Evolutionary conservation across 164 flowering plant genomes (phyloP).

Genomic region (Macadamia integrifolia): DNA sequence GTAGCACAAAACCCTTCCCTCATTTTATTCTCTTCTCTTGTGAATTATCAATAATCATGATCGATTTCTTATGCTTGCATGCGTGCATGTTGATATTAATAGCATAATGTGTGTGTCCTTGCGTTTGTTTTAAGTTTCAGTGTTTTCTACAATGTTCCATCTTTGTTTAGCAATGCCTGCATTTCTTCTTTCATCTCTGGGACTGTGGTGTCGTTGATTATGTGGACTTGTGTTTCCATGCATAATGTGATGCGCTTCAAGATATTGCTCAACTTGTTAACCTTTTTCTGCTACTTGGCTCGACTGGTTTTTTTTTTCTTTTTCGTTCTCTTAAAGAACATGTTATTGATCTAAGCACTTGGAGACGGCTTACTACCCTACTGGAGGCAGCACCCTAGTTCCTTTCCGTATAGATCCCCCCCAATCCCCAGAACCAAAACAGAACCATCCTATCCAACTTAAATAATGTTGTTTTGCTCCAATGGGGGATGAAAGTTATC

Average conservation of each 20-base stretch:
- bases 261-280: not conserved
- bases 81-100: not conserved
- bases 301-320: not conserved
- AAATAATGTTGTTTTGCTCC: no score
- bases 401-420: no score
- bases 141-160: not conserved
- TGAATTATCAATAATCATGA: not conserved
- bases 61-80: not conserved
- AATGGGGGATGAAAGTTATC: no score
- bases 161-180: not conserved
- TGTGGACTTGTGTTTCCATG: not conserved
- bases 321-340: not conserved
- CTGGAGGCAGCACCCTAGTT: no score
- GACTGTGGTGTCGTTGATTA: not conserved
- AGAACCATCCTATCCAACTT: no score
- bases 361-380: no score
- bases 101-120: not conserved
- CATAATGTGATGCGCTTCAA: not conserved
- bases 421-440: no score
- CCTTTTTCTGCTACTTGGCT: not conserved
- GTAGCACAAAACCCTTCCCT: constrained; percentile 1
- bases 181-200: not conserved
- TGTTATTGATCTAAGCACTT: not conserved
- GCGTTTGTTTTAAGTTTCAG: not conserved
- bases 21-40: not conserved